Percentiles rank a stretch among this genome's conserved stretches.
Evolutionary conservation across 768 basidiomycete species (phyloP).

Genomic region (Albatrellus ellisii): DNA sequence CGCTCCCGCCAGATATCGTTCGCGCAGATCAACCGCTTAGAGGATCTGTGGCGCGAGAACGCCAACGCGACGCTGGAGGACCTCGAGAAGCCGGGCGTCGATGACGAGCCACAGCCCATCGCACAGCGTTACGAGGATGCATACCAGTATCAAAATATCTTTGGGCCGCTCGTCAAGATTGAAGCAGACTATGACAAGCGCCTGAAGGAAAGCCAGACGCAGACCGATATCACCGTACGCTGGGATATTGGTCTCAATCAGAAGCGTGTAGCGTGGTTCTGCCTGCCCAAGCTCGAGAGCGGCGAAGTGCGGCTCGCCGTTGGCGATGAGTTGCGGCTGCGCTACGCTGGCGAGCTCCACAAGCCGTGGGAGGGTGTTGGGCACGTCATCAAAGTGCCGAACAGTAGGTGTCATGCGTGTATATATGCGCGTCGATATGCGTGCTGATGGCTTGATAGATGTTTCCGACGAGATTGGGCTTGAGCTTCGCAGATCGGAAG

Average conservation of each 20-base stretch:
- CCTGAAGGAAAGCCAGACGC: constrained; percentile 96
- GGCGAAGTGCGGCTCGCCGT: constrained; percentile 96
- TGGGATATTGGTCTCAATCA: constrained; percentile 99
- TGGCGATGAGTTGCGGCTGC: constrained; percentile 86
- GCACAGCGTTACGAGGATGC: constrained; percentile 92
- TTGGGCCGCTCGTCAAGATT: constrained; percentile 97
- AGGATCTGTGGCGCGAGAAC: constrained; percentile 97
- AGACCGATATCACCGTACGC: constrained; percentile 88
- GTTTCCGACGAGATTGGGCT: constrained; percentile 97
- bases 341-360: constrained; percentile 81
- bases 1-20: constrained; percentile 96
- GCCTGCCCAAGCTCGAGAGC: constrained; percentile 91
- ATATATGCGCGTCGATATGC: not conserved
- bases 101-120: constrained; percentile 94
- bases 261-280: constrained; percentile 98
- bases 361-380: constrained; percentile 97
- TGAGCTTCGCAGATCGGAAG: constrained; percentile 82
- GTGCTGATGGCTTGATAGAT: constrained; percentile 35
- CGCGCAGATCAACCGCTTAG: constrained; percentile 91
- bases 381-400: constrained; percentile 97
- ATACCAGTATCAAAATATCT: constrained; percentile 99
- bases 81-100: constrained; percentile 92
- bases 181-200: constrained; percentile 99
- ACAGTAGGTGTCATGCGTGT: constrained; percentile 52
- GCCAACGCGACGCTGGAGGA: constrained; percentile 91